Evolutionary conservation across 2,329 filamentous ascomycete species (phyloP).

Genomic region (Elsinoe perseae): DNA sequence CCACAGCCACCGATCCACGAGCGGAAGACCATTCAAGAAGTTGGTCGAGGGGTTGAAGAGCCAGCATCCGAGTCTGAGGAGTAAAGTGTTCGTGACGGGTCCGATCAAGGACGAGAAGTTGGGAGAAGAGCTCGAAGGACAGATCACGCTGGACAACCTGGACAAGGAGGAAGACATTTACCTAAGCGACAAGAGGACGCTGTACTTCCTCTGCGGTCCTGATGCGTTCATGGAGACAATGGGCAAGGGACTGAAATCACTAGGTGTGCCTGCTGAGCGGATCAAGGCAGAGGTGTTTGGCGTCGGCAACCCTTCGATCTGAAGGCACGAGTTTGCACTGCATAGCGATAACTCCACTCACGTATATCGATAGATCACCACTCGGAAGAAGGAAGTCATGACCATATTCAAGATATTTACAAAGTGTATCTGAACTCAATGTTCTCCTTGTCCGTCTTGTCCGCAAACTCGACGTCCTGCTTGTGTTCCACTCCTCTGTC

Average conservation of each 20-base stretch:
- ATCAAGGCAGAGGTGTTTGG: slow-evolving; percentile 51
- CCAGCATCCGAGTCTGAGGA: slow-evolving; percentile 42
- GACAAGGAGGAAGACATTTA: slow-evolving; percentile 49
- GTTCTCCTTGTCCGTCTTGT: slow-evolving; percentile 28
- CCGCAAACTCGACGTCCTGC: slow-evolving; percentile 21
- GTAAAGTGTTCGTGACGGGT: slow-evolving; percentile 52
- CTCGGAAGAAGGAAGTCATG: neutral
- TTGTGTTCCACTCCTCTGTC: slow-evolving; percentile 24
- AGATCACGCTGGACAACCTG: slow-evolving; percentile 52
- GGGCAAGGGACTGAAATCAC: slow-evolving; percentile 44
- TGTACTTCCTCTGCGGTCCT: slow-evolving; percentile 69
- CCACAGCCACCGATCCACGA: slow-evolving; percentile 49
- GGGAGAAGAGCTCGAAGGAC: slow-evolving; percentile 50
- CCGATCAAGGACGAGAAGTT: slow-evolving; percentile 40
- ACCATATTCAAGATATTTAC: neutral
- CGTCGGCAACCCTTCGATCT: slow-evolving; percentile 1
- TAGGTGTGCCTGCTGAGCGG: slow-evolving; percentile 51
- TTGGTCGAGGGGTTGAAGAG: slow-evolving; percentile 41
- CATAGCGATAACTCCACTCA: neutral
- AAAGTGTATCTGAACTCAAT: slow-evolving; percentile 23
- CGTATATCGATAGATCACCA: neutral
- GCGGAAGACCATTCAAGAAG: slow-evolving; percentile 48
- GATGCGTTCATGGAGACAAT: slow-evolving; percentile 60
- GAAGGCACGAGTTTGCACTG: neutral
- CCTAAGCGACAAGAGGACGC: slow-evolving; percentile 45